Evolutionary conservation across 2,329 filamentous ascomycete genomes (phyloP).

Genomic region (Dryadomyces sulphureus): DNA sequence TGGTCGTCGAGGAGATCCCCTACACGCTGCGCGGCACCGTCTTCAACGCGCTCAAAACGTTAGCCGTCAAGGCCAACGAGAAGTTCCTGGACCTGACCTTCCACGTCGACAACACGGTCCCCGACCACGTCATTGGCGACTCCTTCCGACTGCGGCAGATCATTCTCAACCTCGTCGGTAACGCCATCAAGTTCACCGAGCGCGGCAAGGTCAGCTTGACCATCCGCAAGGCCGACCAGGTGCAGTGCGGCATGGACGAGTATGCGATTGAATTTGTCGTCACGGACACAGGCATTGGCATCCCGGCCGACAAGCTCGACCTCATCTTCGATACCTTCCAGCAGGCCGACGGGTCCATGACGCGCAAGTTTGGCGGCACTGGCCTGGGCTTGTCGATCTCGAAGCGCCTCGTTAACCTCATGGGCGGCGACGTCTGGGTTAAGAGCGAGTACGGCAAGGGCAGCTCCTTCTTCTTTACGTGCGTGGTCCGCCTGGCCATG

Average conservation of each 20-base stretch:
- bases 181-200: conserved; percentile 98
- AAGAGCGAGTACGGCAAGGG: conserved; percentile 83
- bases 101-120: conserved; percentile 82
- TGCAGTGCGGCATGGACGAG: conserved; percentile 35
- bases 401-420: conserved; percentile 83
- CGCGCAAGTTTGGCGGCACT: conserved; percentile 87
- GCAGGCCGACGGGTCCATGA: conserved; percentile 94
- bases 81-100: conserved; percentile 88
- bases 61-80: conserved; percentile 96
- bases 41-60: conserved; percentile 90
- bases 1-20: conserved; percentile 96
- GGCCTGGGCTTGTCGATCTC: conserved; percentile 90
- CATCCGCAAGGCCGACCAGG: conserved; percentile 57
- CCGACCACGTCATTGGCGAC: conserved; percentile 90
- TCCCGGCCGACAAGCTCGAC: conserved; percentile 86
- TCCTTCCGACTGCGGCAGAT: conserved; percentile 94
- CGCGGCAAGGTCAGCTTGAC: conserved; percentile 89
- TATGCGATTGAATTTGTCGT: conserved; percentile 95
- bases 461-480: conserved; percentile 94
- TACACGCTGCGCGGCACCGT: conserved; percentile 90
- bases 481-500: conserved; percentile 70
- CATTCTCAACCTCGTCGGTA: conserved; percentile 91
- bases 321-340: conserved; percentile 99
- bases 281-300: conserved; percentile 91
- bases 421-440: conserved; percentile 95